These are phyloP conservation scores for Colletotrichum truncatum DNA, from an alignment of 2,329 filamentous ascomycete species.

Conservation along the genomic window DNA sequence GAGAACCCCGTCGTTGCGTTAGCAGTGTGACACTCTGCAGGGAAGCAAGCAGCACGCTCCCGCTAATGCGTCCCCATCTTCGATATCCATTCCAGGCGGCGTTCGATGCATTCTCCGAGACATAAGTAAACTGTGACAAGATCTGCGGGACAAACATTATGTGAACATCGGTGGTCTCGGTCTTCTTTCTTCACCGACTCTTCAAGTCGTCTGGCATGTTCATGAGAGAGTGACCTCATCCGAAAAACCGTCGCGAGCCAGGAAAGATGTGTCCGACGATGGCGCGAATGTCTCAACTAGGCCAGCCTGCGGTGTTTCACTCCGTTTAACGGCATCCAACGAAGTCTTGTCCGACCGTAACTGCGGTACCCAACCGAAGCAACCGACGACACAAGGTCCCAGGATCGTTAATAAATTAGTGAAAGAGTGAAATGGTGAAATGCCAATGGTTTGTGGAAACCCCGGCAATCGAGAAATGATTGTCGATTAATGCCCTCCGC, in stretches of 20 bases:
- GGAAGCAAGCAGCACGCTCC: conserved; percentile 26
- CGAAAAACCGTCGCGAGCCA: background rate
- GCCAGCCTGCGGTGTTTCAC: conserved; percentile 6
- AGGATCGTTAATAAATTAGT: background rate
- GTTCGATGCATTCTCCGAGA: conserved; percentile 30
- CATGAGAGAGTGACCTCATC: conserved; percentile 27
- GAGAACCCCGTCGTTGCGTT: conserved; percentile 11
- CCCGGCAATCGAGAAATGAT: conserved; percentile 5
- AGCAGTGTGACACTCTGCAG: conserved; percentile 29
- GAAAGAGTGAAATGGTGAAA: background rate
- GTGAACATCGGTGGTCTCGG: conserved; percentile 12
- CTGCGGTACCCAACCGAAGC: background rate
- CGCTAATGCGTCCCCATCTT: conserved; percentile 29
- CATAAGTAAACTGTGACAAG: conserved; percentile 21
- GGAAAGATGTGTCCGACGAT: conserved; percentile 13
- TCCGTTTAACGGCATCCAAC: conserved; percentile 18
- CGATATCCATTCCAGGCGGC: conserved; percentile 25
- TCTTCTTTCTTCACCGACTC: conserved; percentile 32
- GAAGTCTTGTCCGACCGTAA: conserved; percentile 15
- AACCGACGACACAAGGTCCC: background rate
- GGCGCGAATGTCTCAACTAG: background rate
- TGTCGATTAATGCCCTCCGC: conserved; percentile 1
- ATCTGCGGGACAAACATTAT: background rate
- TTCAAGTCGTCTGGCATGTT: conserved; percentile 24
- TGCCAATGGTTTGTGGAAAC: background rate